Evolutionary conservation across 1,139 yeast genomes (phyloP).

Genomic region (Pichia sp.): DNA sequence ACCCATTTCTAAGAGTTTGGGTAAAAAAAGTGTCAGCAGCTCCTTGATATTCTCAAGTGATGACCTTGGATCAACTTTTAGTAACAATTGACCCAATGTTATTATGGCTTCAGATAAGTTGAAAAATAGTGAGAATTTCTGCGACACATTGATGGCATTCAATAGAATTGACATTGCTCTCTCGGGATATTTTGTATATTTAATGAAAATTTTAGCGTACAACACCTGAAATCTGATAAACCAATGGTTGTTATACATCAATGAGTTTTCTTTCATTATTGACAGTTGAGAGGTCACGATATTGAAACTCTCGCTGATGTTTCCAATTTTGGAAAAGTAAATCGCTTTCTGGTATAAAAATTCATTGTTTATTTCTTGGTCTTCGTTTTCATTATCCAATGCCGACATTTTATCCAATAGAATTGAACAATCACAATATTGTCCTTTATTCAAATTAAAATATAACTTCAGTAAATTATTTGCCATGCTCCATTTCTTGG

Average conservation of each 20-base stretch:
- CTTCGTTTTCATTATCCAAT: constrained; percentile 18
- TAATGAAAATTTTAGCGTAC: constrained; percentile 34
- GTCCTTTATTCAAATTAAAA: constrained; percentile 32
- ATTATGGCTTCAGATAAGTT: constrained; percentile 35
- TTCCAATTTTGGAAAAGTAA: not conserved
- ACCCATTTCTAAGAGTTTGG: constrained; percentile 31
- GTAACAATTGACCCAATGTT: constrained; percentile 31
- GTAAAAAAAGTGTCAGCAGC: constrained; percentile 32
- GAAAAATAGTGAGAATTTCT: constrained; percentile 32
- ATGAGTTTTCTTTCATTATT: constrained; percentile 20
- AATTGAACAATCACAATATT: constrained; percentile 25
- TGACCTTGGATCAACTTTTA: constrained; percentile 24
- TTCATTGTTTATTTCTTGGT: constrained; percentile 23
- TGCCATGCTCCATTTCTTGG: constrained; percentile 33
- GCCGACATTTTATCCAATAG: constrained; percentile 21
- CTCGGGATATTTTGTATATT: constrained; percentile 30
- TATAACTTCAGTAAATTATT: constrained; percentile 31
- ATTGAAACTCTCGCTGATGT: constrained; percentile 27
- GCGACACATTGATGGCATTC: constrained; percentile 37
- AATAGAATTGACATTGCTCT: constrained; percentile 37
- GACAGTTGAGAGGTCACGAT: constrained; percentile 27
- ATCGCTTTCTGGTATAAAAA: constrained; percentile 5
- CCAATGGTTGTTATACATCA: constrained; percentile 31
- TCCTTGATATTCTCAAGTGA: constrained; percentile 30
- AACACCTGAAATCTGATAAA: constrained; percentile 36